These are phyloP conservation scores for Trifolium fragiferum DNA, from an alignment of 306 rosid species.

Conservation along the genomic window DNA sequence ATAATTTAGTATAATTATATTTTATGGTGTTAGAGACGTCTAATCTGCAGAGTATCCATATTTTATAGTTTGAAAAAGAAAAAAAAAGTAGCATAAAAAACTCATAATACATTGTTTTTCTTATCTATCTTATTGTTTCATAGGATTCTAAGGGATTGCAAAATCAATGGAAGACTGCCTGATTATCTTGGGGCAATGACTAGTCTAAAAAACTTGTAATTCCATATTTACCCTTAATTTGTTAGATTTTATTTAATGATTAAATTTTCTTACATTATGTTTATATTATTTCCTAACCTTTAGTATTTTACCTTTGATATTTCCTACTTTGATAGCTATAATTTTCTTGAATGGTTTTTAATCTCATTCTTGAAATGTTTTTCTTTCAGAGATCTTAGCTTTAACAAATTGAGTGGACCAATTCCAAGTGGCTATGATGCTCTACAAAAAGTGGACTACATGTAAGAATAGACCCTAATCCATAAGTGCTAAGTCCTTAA, in stretches of 20 bases:
- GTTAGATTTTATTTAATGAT: constrained; percentile 42
- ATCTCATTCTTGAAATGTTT: not conserved
- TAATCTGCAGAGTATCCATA: too few relatives aligned
- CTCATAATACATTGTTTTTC: constrained; percentile 1
- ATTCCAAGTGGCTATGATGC: not conserved
- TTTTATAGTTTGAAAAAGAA: constrained; percentile 8
- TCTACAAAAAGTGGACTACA: not conserved
- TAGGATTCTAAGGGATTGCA: constrained; percentile 42
- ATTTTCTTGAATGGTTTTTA: not conserved
- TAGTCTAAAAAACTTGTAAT: constrained; percentile 32
- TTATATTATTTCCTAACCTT: not conserved
- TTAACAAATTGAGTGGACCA: constrained; percentile 18
- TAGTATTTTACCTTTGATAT: not conserved
- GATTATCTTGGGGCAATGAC: not conserved
- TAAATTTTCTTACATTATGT: not conserved
- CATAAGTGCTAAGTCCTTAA: not conserved
- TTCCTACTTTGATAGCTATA: not conserved
- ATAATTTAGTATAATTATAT: too few relatives aligned
- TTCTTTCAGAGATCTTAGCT: constrained; percentile 14
- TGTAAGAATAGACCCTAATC: constrained; percentile 5
- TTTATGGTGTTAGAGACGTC: too few relatives aligned
- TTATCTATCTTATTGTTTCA: not conserved
- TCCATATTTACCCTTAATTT: not conserved
- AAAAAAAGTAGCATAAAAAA: constrained; percentile 24
- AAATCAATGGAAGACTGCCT: constrained; percentile 42